A percentile compares a stretch with the other conserved stretches of the same genome.
phyloP scores from a whole-genome alignment of 75 land plant genomes.

The Cunninghamia lanceolata region DNA sequence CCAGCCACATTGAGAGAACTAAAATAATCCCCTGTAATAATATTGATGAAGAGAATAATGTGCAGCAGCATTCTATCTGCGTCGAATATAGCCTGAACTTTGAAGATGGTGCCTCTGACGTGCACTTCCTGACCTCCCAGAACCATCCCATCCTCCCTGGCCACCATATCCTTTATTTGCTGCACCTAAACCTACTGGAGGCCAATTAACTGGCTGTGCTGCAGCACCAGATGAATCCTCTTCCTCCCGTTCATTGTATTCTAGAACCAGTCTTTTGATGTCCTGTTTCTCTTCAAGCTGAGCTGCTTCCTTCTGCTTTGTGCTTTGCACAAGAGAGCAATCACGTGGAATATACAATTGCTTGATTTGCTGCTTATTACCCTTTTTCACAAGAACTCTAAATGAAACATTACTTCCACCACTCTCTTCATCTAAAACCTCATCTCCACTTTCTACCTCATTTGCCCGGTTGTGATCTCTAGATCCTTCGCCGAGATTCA shows the following conservation, averaged over 20 bases:
- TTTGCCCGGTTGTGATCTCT: constrained; percentile 35
- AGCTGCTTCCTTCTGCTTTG: constrained; percentile 97
- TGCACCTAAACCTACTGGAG: constrained; percentile 22
- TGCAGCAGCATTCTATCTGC: constrained; percentile 16
- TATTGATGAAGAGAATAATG: background rate
- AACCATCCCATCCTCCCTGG: constrained; percentile 36
- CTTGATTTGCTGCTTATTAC: too few species aligned
- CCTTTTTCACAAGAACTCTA: too few species aligned
- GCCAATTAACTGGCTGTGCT: constrained; percentile 61
- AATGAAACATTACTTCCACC: too few species aligned
- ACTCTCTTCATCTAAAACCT: too few species aligned
- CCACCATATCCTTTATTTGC: constrained; percentile 19
- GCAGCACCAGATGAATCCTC: constrained; percentile 64
- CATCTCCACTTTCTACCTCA: too few species aligned
- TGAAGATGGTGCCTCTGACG: constrained; percentile 56
- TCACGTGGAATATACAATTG: too few species aligned
- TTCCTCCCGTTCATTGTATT: constrained; percentile 96
- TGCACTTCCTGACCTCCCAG: constrained; percentile 20
- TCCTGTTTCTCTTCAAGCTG: constrained; percentile 96
- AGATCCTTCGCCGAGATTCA: constrained; percentile 83
- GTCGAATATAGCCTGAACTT: constrained; percentile 31
- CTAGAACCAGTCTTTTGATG: constrained; percentile 81
- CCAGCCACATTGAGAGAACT: background rate
- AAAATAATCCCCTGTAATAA: background rate
- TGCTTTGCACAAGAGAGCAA: constrained; percentile 85